Evolutionary conservation across 2,329 filamentous ascomycete species (phyloP), one percentile per base, ranked within the genome.

Genomic region (Didymosphaeria variabile): DNA sequence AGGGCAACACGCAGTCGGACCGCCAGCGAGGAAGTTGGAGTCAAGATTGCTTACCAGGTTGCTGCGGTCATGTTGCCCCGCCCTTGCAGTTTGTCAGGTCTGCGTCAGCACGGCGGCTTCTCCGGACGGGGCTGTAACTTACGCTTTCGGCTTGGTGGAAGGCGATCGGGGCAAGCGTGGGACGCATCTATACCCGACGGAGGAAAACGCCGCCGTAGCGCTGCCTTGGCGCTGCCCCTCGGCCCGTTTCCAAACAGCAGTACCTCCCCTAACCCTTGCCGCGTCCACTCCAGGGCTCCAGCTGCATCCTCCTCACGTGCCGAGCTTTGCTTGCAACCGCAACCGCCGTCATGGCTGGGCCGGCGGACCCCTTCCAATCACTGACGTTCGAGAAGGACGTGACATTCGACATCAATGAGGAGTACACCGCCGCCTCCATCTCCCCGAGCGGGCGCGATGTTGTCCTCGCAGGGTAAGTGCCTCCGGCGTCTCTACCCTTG

Each of bases 361-460:
- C 70, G 38, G 59, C 67, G 50, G 86, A 85, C 59, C 90, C 92
- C 42, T 93, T 89, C 68, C 92, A 97, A 66, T 97, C 93, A 77
- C 89, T 91, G 57, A 97, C 91, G 36, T 97, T 97, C 70, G 92
- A 93, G 69, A 87, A 90, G 65, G 91, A 96, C 79, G 90, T 91
- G 55, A 91, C 90, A 1, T 94, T 97, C 68, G 89, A 91, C 71
- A 91, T 97, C 55, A 90, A 94, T 61, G 87, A 88, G 66, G 72
- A 76, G 34, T 92, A 97, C 55, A 93, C 93, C 51, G 96, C 94
- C 6, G 94, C 94, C 69, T 94, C 93, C 61, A 97, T 97, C 79
- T 96, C 94, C 21, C 94, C 94, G 2, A 94, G 91, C 62, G 93
- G 94, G 52, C 87, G 94, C 70, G 94, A 97, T 80, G 88, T 97